These are phyloP conservation scores for Neurospora sp. DNA, from an alignment of 2,329 filamentous ascomycete genomes.

Conservation along the genomic window DNA sequence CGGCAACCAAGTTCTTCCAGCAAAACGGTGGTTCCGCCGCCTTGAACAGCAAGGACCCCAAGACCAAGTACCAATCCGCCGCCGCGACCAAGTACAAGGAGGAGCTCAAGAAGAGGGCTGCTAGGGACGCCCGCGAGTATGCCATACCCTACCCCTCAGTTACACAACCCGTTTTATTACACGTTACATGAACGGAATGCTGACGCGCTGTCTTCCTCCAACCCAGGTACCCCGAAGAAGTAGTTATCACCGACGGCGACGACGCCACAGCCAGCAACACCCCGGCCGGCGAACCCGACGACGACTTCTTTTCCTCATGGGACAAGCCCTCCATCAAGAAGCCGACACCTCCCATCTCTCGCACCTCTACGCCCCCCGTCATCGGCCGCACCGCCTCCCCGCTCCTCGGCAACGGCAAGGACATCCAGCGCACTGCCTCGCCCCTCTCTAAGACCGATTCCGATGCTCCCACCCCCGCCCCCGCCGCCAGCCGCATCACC, in stretches of 20 bases:
- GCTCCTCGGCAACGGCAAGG: constrained; percentile 70
- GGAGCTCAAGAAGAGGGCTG: constrained; percentile 78
- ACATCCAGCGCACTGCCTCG: constrained; percentile 68
- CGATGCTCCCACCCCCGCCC: constrained; percentile 34
- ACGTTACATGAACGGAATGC: neutral
- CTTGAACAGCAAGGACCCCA: constrained; percentile 89
- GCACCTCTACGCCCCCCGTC: constrained; percentile 76
- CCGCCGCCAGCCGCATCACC: constrained; percentile 58
- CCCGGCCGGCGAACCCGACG: constrained; percentile 70
- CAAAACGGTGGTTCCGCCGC: constrained; percentile 90
- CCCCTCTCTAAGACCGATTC: constrained; percentile 59
- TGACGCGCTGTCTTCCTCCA: neutral
- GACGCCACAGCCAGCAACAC: constrained; percentile 59
- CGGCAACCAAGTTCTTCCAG: constrained; percentile 96
- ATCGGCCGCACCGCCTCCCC: constrained; percentile 79
- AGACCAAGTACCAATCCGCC: constrained; percentile 91
- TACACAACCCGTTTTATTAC: neutral
- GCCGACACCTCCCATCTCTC: constrained; percentile 85
- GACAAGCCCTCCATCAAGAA: constrained; percentile 96
- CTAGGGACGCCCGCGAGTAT: constrained; percentile 75
- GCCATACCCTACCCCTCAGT: constrained; percentile 20
- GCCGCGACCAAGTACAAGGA: constrained; percentile 98
- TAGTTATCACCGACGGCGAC: constrained; percentile 69
- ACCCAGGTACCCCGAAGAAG: constrained; percentile 69
- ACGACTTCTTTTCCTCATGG: constrained; percentile 99